phyloP scores from a whole-genome alignment of 306 rosid species.

The Trifolium fragiferum region DNA sequence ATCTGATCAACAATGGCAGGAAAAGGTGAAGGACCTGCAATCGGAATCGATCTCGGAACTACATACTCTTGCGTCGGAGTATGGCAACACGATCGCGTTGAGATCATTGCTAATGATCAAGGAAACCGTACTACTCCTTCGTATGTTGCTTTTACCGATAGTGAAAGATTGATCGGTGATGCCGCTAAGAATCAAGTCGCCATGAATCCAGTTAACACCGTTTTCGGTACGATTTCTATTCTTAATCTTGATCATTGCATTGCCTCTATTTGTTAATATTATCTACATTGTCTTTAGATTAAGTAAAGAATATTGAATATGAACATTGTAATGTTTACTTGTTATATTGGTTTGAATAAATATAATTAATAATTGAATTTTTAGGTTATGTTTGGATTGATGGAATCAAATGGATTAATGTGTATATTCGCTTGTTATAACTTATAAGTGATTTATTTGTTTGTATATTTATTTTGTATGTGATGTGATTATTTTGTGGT shows the following conservation, averaged over 20 bases:
- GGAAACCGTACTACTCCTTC: conserved; percentile 74
- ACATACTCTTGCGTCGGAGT: conserved; percentile 77
- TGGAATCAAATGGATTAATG: too few relatives aligned
- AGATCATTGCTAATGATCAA: conserved; percentile 73
- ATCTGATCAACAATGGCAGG: conserved; percentile 50
- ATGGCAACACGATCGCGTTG: conserved; percentile 75
- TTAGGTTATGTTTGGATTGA: too few relatives aligned
- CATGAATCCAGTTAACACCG: conserved; percentile 73
- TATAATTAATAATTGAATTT: too few relatives aligned
- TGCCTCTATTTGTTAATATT: neutral
- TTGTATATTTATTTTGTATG: too few relatives aligned
- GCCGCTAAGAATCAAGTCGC: conserved; percentile 82
- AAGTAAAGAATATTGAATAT: neutral
- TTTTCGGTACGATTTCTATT: conserved; percentile 49
- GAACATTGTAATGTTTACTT: too few relatives aligned
- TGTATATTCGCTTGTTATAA: too few relatives aligned
- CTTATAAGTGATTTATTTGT: too few relatives aligned
- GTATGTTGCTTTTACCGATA: conserved; percentile 61
- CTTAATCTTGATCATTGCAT: neutral
- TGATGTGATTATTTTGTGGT: too few relatives aligned
- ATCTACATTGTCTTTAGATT: neutral
- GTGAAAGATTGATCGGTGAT: conserved; percentile 69
- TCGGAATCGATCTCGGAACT: conserved; percentile 72
- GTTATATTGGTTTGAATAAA: too few relatives aligned
- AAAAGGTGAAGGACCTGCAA: conserved; percentile 68